Evolutionary conservation across 169 alveolate species (phyloP).

Genomic region (Cryptosporidium meleagridis): DNA sequence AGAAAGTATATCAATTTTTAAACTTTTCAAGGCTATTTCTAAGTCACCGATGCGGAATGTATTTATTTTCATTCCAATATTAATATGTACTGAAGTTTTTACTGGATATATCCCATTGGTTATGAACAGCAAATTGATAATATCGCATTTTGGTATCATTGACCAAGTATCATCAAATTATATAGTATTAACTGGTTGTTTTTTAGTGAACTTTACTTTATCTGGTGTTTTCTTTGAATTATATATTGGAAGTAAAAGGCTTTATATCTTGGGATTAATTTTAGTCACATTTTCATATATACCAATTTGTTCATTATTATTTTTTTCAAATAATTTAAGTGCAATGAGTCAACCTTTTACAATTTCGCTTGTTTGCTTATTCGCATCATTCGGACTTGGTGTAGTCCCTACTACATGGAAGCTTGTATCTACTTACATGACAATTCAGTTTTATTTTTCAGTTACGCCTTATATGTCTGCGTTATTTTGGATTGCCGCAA

Average conservation of each 20-base stretch:
- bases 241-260: conserved; percentile 49
- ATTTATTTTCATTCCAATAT: conserved; percentile 22
- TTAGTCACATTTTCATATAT: conserved; percentile 1
- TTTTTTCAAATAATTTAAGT: background rate
- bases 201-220: conserved; percentile 37
- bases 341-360: background rate
- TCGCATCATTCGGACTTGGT: conserved; percentile 47
- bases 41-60: conserved; percentile 9
- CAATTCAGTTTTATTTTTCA: conserved; percentile 30
- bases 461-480: conserved; percentile 20
- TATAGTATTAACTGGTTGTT: conserved; percentile 41
- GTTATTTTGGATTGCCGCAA: conserved; percentile 53
- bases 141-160: background rate
- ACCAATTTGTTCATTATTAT: conserved; percentile 30
- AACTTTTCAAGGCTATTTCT: background rate
- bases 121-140: background rate
- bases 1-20: background rate
- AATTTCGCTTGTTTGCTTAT: background rate
- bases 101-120: conserved; percentile 33
- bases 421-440: conserved; percentile 3
- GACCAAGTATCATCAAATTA: conserved; percentile 6
- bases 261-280: conserved; percentile 16
- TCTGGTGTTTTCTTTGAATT: conserved; percentile 61
- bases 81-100: conserved; percentile 36
- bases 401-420: conserved; percentile 42